Base-by-base conservation (phyloP, 202 grass and related monocot species). In the Musa balbisiana region DNA sequence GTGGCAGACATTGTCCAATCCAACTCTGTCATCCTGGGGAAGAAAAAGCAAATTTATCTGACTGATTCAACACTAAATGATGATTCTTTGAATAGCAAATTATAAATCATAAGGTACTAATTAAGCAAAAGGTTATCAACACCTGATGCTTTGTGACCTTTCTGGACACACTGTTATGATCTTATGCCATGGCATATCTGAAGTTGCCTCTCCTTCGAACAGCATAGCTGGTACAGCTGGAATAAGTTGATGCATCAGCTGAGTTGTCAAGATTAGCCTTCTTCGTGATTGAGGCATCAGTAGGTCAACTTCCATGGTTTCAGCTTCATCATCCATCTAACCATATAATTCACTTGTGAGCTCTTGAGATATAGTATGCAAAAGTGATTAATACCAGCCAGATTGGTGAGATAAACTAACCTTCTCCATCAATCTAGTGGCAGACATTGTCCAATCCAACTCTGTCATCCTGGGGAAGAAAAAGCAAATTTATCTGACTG, bases 391-490 rank as follows among this genome's bases (percentile, higher is more conserved):
- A 33, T 16, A 24, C 9, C 73, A 22, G 50, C 43, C 54, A 27
- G 21, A 70, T 73, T 19, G 52, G 20, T 10, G 52, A 77, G 51
- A 83, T 72, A 80, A 70, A 84, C 52, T 62, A 74, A 99, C 95
- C 96, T 99, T 99, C 76, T 99, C 92, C 53, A 88, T 90, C 80
- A 99, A 87, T 81, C 96, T 88, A 84, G 87, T 92, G 75, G 96
- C 79, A 85, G 87, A 81, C 75, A 87, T 86, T 83, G 89, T 87
- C 96, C 96, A 99, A 49, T 99, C 87, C 78, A 90, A 83, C 78
- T 92, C 96, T 2, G 25, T 85, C 59, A 81, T 76, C 72, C 96
- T 99, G 82, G 69, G 73, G 81, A 72, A 70, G 27, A 74, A 86
- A 73, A 81, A 82, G 26, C 64, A 82, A 53, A 16, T 80, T 62